phyloP scores from a whole-genome alignment of 306 rosid species.

The Medicago arabica region DNA sequence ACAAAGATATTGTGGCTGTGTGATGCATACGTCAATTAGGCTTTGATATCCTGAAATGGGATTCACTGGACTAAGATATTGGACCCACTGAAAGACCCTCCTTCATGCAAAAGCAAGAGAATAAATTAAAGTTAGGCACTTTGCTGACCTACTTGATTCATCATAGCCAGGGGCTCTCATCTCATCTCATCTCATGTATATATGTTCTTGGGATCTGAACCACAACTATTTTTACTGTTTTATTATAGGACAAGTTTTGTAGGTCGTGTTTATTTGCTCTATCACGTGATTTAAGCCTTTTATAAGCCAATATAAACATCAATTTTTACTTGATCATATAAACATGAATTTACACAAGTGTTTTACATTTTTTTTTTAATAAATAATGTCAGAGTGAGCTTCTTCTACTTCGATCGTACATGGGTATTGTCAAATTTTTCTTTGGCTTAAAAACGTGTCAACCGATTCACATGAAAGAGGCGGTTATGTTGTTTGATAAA shows the following conservation, averaged over 20 bases:
- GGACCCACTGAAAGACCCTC: conserved; percentile 14
- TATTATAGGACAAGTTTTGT: not conserved
- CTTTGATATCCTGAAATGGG: not conserved
- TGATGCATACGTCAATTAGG: conserved; percentile 10
- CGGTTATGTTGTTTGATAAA: no score
- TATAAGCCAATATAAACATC: not conserved
- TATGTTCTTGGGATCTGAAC: not conserved
- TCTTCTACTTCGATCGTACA: no score
- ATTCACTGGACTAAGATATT: not conserved
- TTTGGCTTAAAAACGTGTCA: no score
- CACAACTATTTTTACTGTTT: not conserved
- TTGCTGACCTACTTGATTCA: not conserved
- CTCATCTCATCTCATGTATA: not conserved
- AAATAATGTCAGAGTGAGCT: no score
- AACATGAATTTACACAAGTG: no score
- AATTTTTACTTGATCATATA: no score
- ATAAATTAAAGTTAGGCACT: conserved; percentile 17
- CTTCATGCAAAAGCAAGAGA: conserved; percentile 8
- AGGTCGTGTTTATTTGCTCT: not conserved
- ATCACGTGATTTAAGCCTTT: not conserved
- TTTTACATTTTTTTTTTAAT: not conserved
- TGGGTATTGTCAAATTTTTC: no score
- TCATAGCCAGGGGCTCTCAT: no score
- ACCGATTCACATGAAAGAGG: no score
- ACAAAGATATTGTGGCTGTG: not conserved